phyloP scores from a whole-genome alignment of 306 rosid species.

The Inga laurina region DNA sequence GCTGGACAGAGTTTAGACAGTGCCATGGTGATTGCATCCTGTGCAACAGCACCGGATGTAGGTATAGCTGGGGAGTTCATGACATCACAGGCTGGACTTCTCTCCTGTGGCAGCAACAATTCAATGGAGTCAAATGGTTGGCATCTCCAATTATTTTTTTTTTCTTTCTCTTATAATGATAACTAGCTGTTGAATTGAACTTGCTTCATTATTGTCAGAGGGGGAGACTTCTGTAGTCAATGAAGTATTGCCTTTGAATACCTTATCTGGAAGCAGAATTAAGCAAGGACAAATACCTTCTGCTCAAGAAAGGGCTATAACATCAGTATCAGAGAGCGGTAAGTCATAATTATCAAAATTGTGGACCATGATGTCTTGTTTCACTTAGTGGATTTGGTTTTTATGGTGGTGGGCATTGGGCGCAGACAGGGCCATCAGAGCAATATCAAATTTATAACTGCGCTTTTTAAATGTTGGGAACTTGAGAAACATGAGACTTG shows the following conservation, averaged over 20 bases:
- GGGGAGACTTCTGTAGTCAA: conserved; percentile 33
- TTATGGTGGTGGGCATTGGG: not conserved
- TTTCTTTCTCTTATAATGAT: not conserved
- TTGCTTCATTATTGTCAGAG: conserved; percentile 30
- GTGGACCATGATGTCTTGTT: not conserved
- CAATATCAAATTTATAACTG: not conserved
- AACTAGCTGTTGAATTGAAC: conserved; percentile 9
- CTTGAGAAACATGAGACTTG: not conserved
- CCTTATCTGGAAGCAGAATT: conserved; percentile 27
- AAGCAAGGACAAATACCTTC: conserved; percentile 26
- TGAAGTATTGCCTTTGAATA: conserved; percentile 31
- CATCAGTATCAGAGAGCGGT: conserved; percentile 33
- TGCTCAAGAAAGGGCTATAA: conserved; percentile 30
- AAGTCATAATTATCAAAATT: not conserved
- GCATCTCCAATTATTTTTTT: conserved; percentile 31
- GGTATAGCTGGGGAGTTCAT: conserved; percentile 32
- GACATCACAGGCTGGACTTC: conserved; percentile 29
- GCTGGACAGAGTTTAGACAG: conserved; percentile 32
- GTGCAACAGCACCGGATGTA: conserved; percentile 26
- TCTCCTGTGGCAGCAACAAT: conserved; percentile 37
- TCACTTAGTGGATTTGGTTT: conserved; percentile 15
- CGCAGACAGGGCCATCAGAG: conserved; percentile 5
- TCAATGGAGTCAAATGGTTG: conserved; percentile 53
- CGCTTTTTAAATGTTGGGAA: not conserved
- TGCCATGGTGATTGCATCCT: conserved; percentile 25